phyloP scores from a whole-genome alignment of 345 rosid genomes.

The Lumnitzera racemosa region DNA sequence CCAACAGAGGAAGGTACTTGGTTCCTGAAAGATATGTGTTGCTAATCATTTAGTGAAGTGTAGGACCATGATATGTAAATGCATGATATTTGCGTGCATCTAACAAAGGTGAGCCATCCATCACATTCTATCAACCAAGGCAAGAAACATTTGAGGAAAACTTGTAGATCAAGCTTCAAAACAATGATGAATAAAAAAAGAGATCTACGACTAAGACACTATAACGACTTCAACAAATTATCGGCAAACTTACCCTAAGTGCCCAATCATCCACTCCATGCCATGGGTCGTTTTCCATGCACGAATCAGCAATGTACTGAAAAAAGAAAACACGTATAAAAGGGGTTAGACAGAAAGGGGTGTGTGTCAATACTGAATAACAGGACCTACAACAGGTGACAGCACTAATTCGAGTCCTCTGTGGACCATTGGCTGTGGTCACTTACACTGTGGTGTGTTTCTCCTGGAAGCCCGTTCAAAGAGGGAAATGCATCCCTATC shows the following conservation, averaged over 20 bases:
- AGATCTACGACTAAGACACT: too few species aligned
- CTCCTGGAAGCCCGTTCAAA: slow-evolving; percentile 82
- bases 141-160: too few species aligned
- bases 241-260: slow-evolving; percentile 55
- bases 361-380: background rate
- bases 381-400: background rate
- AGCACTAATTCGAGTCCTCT: background rate
- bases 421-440: slow-evolving; percentile 5
- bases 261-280: slow-evolving; percentile 71
- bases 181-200: too few species aligned
- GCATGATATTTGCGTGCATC: too few species aligned
- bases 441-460: slow-evolving; percentile 86
- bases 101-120: too few species aligned
- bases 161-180: too few species aligned
- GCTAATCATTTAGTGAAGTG: too few species aligned
- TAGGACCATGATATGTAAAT: too few species aligned
- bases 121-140: too few species aligned
- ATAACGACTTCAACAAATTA: too few species aligned
- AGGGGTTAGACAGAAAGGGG: slow-evolving; percentile 5
- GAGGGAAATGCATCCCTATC: slow-evolving; percentile 92
- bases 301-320: slow-evolving; percentile 77
- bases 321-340: slow-evolving; percentile 9
- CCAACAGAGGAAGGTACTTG: too few species aligned
- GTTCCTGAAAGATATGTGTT: too few species aligned
- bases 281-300: slow-evolving; percentile 80